A percentile compares a stretch with the other conserved stretches of the same genome.
phyloP scores from a whole-genome alignment of 306 rosid genomes.

The Vigna reflexopilosa region DNA sequence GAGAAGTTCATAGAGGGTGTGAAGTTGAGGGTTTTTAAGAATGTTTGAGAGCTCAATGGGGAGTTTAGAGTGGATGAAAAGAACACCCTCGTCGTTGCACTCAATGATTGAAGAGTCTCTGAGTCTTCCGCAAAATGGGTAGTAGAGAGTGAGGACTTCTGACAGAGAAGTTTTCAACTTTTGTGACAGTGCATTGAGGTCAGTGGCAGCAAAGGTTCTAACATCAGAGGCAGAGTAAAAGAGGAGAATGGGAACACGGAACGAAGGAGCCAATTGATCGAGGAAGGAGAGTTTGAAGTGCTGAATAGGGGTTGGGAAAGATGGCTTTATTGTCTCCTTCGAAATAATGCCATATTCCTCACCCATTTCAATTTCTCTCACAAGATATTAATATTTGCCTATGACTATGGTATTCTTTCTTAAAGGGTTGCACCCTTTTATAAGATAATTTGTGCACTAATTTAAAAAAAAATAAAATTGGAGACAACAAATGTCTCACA shows the following conservation, averaged over 20 bases:
- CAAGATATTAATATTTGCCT: too few species aligned
- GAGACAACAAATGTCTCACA: too few species aligned
- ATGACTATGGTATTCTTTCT: too few species aligned
- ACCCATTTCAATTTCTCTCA: slow-evolving; percentile 3
- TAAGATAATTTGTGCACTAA: too few species aligned
- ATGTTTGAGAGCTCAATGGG: slow-evolving; percentile 6
- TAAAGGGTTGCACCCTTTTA: too few species aligned
- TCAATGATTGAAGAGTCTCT: slow-evolving; percentile 7
- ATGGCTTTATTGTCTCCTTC: slow-evolving; percentile 31
- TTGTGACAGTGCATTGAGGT: not conserved
- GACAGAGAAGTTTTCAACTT: slow-evolving; percentile 38
- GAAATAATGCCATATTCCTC: slow-evolving; percentile 17
- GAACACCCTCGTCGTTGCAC: slow-evolving; percentile 43
- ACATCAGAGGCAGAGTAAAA: slow-evolving; percentile 27
- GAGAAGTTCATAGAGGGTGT: not conserved
- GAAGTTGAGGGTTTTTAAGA: not conserved
- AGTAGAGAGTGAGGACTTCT: slow-evolving; percentile 30
- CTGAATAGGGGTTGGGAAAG: slow-evolving; percentile 40
- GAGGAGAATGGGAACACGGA: slow-evolving; percentile 29
- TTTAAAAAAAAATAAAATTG: too few species aligned
- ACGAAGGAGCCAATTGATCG: slow-evolving; percentile 43
- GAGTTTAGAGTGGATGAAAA: slow-evolving; percentile 18
- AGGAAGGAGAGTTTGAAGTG: slow-evolving; percentile 40
- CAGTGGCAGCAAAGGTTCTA: too few species aligned
- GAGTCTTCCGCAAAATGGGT: slow-evolving; percentile 43